Evolutionary conservation across 164 flowering plant genomes (phyloP).

Genomic region (Umbellularia californica): DNA sequence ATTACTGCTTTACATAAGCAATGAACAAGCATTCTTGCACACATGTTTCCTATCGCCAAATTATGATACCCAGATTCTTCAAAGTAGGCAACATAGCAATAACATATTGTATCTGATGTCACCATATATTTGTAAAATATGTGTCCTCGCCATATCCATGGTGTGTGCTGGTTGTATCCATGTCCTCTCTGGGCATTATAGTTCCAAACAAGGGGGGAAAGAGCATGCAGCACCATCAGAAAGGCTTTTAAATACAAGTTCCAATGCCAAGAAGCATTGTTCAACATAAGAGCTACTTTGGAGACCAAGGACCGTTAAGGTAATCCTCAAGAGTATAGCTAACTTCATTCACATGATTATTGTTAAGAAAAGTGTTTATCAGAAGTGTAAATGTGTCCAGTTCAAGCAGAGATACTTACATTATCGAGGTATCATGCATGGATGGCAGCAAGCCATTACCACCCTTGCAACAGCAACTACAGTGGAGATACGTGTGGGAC

Average conservation of each 20-base stretch:
- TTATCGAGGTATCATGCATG: constrained; percentile 75
- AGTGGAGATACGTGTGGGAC: constrained; percentile 49
- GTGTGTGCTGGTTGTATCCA: no score
- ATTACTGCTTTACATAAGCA: not conserved
- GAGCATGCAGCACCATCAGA: not conserved
- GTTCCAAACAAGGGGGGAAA: no score
- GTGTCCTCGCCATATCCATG: no score
- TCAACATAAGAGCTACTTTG: not conserved
- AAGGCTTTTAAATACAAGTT: not conserved
- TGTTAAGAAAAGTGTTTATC: not conserved
- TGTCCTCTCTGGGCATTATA: no score
- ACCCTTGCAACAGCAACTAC: constrained; percentile 67
- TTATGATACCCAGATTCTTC: not conserved
- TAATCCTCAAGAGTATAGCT: no score
- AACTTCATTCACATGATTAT: no score
- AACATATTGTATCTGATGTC: no score
- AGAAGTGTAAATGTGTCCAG: not conserved
- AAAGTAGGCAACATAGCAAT: no score
- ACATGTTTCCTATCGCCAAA: not conserved
- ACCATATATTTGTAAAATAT: no score
- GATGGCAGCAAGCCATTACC: constrained; percentile 39
- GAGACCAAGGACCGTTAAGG: no score
- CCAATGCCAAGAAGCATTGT: not conserved
- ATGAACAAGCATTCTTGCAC: not conserved
- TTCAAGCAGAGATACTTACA: constrained; percentile 33